Conservation (phyloP, 164 flowering plant species). For the Vitis rupestris region DNA sequence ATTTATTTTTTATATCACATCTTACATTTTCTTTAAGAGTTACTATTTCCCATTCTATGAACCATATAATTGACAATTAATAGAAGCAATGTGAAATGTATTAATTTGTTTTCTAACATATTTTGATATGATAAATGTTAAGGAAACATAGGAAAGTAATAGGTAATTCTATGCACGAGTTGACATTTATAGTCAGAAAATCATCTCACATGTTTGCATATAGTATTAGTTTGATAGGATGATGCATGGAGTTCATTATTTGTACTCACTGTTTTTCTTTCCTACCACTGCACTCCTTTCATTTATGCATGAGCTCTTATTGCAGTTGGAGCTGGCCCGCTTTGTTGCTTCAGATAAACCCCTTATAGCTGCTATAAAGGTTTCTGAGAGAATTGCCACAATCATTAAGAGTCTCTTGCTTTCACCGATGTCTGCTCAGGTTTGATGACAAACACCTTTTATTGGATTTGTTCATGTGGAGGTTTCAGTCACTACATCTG, state of each 20-base stretch:
- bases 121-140: too few species aligned
- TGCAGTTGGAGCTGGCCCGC: conserved; percentile 83
- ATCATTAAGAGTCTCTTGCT: conserved; percentile 45
- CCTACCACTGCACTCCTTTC: background rate
- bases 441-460: conserved; percentile 18
- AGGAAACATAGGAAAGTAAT: too few species aligned
- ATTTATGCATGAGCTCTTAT: conserved; percentile 17
- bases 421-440: conserved; percentile 60
- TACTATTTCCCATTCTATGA: too few species aligned
- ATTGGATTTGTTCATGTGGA: background rate
- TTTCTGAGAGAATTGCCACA: conserved; percentile 56
- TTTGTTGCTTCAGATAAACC: conserved; percentile 70
- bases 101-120: too few species aligned
- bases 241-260: background rate
- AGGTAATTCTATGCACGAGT: too few species aligned
- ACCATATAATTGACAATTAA: too few species aligned
- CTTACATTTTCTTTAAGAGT: too few species aligned
- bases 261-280: background rate
- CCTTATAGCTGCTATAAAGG: conserved; percentile 57
- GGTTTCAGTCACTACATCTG: background rate
- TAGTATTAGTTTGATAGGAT: too few species aligned
- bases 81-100: too few species aligned
- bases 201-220: too few species aligned
- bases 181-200: too few species aligned
- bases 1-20: too few species aligned